Evolutionary conservation across 192 early-diverging fungal genomes (phyloP).

Genomic region (Cetraspora pellucida): DNA sequence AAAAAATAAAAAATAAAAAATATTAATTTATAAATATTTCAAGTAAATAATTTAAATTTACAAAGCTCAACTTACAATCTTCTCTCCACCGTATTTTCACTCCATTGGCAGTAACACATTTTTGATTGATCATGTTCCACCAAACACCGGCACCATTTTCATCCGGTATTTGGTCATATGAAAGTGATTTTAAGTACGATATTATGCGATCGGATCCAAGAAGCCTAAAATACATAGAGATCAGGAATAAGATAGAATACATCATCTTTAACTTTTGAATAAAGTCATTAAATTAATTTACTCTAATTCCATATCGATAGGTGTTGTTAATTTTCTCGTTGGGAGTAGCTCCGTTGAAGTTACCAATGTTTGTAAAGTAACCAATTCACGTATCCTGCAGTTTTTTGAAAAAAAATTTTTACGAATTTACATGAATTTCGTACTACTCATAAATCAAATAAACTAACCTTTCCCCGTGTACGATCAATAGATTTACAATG

Average conservation of each 20-base stretch:
- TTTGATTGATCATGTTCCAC: constrained; percentile 15
- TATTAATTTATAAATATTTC: not conserved
- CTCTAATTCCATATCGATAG: not conserved
- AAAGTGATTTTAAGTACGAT: not conserved
- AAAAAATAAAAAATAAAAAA: not conserved
- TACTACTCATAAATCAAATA: not conserved
- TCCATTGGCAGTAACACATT: constrained; percentile 16
- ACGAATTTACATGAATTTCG: no score
- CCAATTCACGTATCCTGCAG: not conserved
- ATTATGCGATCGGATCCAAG: not conserved
- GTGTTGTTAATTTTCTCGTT: constrained; percentile 6
- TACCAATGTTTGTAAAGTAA: constrained; percentile 11
- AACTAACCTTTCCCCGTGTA: constrained; percentile 13
- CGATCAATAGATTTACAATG: constrained; percentile 4
- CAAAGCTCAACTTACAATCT: not conserved
- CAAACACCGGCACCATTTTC: constrained; percentile 8
- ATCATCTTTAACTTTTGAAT: not conserved
- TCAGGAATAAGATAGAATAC: not conserved
- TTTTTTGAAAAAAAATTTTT: not conserved
- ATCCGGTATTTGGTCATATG: constrained; percentile 18
- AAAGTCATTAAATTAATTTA: not conserved
- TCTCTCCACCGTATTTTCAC: constrained; percentile 3
- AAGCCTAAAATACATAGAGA: not conserved
- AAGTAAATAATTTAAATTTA: not conserved
- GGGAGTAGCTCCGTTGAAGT: constrained; percentile 13